Base-by-base conservation (phyloP, 2,329 filamentous ascomycete species). In the Parastagonospora avenae region DNA sequence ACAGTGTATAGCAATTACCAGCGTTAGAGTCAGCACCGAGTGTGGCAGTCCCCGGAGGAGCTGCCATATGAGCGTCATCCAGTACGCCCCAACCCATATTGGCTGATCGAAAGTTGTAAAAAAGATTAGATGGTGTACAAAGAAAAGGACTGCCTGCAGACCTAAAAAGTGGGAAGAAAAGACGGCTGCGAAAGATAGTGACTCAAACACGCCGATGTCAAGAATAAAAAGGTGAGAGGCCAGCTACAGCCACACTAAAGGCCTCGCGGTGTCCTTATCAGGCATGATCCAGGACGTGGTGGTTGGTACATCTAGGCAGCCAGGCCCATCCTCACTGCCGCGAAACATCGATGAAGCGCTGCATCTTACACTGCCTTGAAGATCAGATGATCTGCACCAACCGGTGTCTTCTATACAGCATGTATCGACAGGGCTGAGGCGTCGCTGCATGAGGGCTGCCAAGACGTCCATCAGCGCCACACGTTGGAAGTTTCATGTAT, bases 1-100 rank as follows among this genome's bases (percentile, higher is more conserved):
- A 32, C n/a, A n/a, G 4, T 32, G 31, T 10, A 7, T 4, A 4
- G 31, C 32, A 35, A 24, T 24, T 31, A 16, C 46, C 14, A 27
- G 27, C 35, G 35, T 29, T 10, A 29, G 43, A 33, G 53, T 45
- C 39, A 59, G 52, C 53, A 40, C 38, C 41, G 24, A 72, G 64
- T 0, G 59, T 69, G 12, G 62, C 63, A 3, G 69, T 72, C 8
- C 69, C 69, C 3, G 68, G 67, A 39, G 68, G 69, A 10, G 59
- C 47, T 31, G 58, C 67, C 69, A 69, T 70, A 16, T 64, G 52
- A 14, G 48, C 44, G 50, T 70, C 66, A 38, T 72, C 53, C 7
- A 72, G 51, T 10, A 72, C 51, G 4, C 69, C 68, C 43, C 67
- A 63, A 53, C 64, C 67, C 68, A 71, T 72, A 1, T 60, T 66